Evolutionary conservation across 139 green algal genomes (phyloP), one percentile per base, ranked within the genome.

Genomic region (Chlamydomonas schloesseri): DNA sequence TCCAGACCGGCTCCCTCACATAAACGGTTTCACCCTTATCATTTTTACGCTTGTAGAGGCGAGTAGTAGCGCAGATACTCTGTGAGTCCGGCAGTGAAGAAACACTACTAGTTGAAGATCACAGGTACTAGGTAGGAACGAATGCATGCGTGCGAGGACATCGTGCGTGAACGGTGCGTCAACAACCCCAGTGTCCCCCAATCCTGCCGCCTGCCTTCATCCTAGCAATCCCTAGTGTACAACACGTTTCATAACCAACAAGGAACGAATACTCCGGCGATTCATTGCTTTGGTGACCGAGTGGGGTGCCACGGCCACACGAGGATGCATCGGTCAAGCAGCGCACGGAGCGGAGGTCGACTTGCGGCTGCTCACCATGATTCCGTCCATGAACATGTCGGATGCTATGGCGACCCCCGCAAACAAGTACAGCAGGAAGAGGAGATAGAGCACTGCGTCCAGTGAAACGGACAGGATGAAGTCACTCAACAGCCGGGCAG

Each of bases 351-450:
- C n/a, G n/a, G n/a, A n/a, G n/a, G n/a, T n/a, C n/a, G n/a, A n/a
- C n/a, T n/a, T n/a, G n/a, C n/a, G n/a, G n/a, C n/a, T n/a, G n/a
- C n/a, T n/a, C 24, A 65, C 50, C 33, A 69, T 71, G 33, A 71
- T 69, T 0, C 74, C 74, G 20, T 68, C 74, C 74, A 81, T 81
- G 33, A 81, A 81, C 20, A 81, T 36, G 55, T 81, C 74, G 0
- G 55, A 53, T 9, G 74, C 74, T 8, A 81, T 69, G 31, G 74
- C 53, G 18, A 81, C 74, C 5, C 74, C 74, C 0, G 74, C 74
- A 20, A 81, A 81, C 3, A 81, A 55, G 33, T 69, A 81, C 23
- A 81, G 31, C 55, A 81, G 55, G 33, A 81, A 81, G 1, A 81
- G 31, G 26, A 81, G 47, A 55, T 81, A 81, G 20, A 53, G 2